Evolutionary conservation across 108 stramenopile genomes (phyloP).

Genomic region (Nitzschia palea): DNA sequence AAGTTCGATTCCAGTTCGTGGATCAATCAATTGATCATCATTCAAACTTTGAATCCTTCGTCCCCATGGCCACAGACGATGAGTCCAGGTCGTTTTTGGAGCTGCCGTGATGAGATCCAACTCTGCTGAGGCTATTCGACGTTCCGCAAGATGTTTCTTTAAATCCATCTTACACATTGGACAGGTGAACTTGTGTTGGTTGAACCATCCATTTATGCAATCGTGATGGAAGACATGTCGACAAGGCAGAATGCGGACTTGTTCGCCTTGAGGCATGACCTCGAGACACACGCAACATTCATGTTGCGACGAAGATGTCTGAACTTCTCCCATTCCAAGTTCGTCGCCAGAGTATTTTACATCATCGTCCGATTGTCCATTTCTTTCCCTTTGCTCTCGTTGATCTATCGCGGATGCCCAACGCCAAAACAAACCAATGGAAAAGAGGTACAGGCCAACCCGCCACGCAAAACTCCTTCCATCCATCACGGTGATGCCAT

Average conservation of each 20-base stretch:
- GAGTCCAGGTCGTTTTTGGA: neutral
- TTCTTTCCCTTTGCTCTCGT: neutral
- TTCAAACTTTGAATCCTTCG: neutral
- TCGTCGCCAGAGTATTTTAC: slow-evolving; percentile 14
- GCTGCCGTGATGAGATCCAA: slow-evolving; percentile 2
- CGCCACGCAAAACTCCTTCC: neutral
- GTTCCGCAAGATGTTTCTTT: slow-evolving; percentile 8
- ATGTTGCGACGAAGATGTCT: neutral
- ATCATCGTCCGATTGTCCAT: neutral
- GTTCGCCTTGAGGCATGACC: slow-evolving; percentile 10
- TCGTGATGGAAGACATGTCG: slow-evolving; percentile 22
- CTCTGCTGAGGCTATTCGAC: neutral
- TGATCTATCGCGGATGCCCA: neutral
- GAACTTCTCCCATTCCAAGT: slow-evolving; percentile 14
- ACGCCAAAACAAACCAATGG: neutral
- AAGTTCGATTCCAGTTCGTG: neutral
- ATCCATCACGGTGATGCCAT: neutral
- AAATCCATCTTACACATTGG: slow-evolving; percentile 26
- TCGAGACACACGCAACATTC: slow-evolving; percentile 23
- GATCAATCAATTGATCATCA: neutral
- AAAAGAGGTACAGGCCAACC: neutral
- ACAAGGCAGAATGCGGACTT: slow-evolving; percentile 20
- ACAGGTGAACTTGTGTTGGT: slow-evolving; percentile 1
- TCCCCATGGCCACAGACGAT: slow-evolving; percentile 1
- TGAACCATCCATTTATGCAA: slow-evolving; percentile 13